Evolutionary conservation across 2,329 filamentous ascomycete species (phyloP).

Genomic region (Huntiella moniliformis): DNA sequence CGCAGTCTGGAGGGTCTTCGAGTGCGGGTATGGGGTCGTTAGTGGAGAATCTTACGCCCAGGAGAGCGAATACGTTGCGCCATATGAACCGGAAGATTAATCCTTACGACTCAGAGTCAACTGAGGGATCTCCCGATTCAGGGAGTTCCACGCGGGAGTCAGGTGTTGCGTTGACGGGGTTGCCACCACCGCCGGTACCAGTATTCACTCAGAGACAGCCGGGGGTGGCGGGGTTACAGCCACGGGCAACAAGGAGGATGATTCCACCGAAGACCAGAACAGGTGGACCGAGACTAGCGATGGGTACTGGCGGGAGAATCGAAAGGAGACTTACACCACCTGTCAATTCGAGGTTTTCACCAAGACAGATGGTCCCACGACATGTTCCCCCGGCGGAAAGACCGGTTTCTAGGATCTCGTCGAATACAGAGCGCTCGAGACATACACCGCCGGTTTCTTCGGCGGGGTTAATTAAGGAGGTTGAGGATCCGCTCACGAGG

Average conservation of each 20-base stretch:
- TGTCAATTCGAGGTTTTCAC: no score
- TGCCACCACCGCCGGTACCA: no score
- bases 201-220: no score
- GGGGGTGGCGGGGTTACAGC: no score
- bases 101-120: conserved; percentile 25
- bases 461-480: neutral
- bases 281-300: no score
- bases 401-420: neutral
- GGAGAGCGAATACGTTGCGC: conserved; percentile 35
- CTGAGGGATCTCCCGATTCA: conserved; percentile 20
- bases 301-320: no score
- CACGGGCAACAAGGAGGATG: no score
- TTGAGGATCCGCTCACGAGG: conserved; percentile 13
- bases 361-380: no score
- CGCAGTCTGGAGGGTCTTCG: conserved; percentile 3
- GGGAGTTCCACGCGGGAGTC: conserved; percentile 26
- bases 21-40: neutral
- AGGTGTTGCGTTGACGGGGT: conserved; percentile 15
- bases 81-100: conserved; percentile 37
- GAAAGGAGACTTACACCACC: no score
- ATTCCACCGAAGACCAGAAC: no score
- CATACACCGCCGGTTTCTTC: neutral
- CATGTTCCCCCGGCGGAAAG: no score
- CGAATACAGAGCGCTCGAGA: neutral
- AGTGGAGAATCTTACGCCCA: conserved; percentile 18